Conservation (phyloP, 208 protist species). For the Wallacemonas collosoma region DNA sequence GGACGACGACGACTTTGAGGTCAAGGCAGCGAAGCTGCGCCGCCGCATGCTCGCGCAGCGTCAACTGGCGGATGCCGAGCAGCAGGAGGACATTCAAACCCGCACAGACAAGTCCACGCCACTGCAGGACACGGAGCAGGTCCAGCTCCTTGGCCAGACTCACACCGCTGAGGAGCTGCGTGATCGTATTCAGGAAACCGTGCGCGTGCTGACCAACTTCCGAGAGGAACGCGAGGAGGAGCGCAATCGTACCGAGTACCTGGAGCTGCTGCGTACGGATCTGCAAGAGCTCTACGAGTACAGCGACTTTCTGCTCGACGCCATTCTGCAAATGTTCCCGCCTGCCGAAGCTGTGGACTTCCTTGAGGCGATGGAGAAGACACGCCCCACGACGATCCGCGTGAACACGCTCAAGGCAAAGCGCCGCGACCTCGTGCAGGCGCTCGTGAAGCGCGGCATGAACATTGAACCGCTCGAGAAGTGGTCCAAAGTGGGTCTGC, state of each 20-base stretch:
- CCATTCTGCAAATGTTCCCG: conserved; percentile 96
- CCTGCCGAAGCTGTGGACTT: conserved; percentile 95
- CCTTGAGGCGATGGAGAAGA: conserved; percentile 97
- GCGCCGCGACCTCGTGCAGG: conserved; percentile 95
- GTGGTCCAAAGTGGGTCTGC: conserved; percentile 98
- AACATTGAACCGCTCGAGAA: conserved; percentile 96
- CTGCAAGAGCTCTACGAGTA: conserved; percentile 96
- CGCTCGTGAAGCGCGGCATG: conserved; percentile 96
- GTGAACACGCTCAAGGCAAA: conserved; percentile 98
- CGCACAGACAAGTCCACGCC: conserved; percentile 60
- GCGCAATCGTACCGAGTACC: conserved; percentile 92
- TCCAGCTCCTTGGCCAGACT: conserved; percentile 59
- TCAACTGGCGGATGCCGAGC: conserved; percentile 69
- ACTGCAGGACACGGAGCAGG: conserved; percentile 47
- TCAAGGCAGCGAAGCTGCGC: conserved; percentile 75
- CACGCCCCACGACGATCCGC: conserved; percentile 98
- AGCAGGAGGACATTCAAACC: conserved; percentile 49
- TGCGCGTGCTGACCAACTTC: conserved; percentile 95
- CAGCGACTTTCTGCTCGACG: conserved; percentile 92
- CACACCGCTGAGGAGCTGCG: conserved; percentile 80
- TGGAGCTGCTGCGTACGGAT: conserved; percentile 90
- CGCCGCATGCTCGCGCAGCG: conserved; percentile 62
- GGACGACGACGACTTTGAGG: conserved; percentile 86
- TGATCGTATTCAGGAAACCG: conserved; percentile 90
- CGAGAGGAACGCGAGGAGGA: conserved; percentile 84